phyloP scores from a whole-genome alignment of 352 stramenopile genomes.

The Globisporangium nagaii region DNA sequence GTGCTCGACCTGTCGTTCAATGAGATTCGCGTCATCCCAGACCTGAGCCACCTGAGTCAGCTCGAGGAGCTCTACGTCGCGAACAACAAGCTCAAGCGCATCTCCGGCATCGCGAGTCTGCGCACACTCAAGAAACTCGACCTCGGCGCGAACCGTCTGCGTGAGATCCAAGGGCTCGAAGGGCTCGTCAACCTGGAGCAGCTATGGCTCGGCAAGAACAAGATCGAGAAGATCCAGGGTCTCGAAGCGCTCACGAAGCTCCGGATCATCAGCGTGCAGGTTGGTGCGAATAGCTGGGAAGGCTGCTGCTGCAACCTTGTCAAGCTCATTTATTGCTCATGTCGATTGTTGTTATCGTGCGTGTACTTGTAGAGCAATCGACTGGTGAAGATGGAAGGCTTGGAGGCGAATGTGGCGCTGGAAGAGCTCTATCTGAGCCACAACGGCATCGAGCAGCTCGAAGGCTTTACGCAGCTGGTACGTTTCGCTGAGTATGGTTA shows the following conservation, averaged over 20 bases:
- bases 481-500: not conserved
- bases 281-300: not conserved
- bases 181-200: constrained; percentile 89
- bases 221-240: constrained; percentile 91
- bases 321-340: no score
- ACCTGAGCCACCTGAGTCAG: constrained; percentile 70
- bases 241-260: constrained; percentile 88
- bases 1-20: constrained; percentile 97
- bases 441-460: constrained; percentile 93
- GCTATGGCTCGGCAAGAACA: constrained; percentile 98
- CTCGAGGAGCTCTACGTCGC: constrained; percentile 93
- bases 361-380: constrained; percentile 90
- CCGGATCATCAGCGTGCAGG: constrained; percentile 75
- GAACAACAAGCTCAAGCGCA: constrained; percentile 98
- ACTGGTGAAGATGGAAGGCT: constrained; percentile 89
- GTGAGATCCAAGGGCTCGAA: constrained; percentile 90
- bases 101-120: constrained; percentile 87
- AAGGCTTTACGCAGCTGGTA: constrained; percentile 74
- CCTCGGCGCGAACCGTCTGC: constrained; percentile 94
- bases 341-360: not conserved
- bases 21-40: constrained; percentile 89
- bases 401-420: constrained; percentile 80
- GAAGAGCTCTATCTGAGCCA: constrained; percentile 98
- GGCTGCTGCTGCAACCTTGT: no score
- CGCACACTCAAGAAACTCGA: constrained; percentile 92